phyloP scores from a whole-genome alignment of 768 basidiomycete species.

The Clitopilus passeckerianus region DNA sequence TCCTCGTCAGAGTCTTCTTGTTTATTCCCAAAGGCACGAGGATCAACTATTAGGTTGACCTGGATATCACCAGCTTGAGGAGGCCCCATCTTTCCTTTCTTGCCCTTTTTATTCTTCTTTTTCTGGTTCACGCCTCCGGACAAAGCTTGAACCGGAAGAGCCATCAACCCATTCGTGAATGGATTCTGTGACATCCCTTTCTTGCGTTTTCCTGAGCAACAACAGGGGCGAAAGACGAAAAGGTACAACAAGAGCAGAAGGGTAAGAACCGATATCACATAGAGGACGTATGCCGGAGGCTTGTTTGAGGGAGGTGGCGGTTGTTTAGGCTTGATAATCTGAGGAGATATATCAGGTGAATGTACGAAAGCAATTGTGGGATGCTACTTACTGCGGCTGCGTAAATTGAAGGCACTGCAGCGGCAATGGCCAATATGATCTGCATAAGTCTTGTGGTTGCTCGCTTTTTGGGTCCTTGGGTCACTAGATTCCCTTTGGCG shows the following conservation, averaged over 20 bases:
- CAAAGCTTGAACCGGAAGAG: conserved; percentile 57
- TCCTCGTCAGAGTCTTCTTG: conserved; percentile 29
- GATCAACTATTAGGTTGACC: conserved; percentile 72
- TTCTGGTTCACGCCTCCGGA: conserved; percentile 37
- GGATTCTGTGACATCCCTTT: conserved; percentile 21
- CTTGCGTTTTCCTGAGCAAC: conserved; percentile 30
- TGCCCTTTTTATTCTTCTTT: conserved; percentile 36
- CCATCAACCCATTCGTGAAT: conserved; percentile 45
- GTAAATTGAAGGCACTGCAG: conserved; percentile 55
- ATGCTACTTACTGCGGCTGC: conserved; percentile 49
- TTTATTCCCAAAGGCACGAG: conserved; percentile 43
- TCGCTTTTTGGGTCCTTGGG: conserved; percentile 61
- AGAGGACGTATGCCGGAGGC: conserved; percentile 51
- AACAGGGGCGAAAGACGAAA: conserved; percentile 57
- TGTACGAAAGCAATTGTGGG: not conserved
- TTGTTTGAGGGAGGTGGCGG: conserved; percentile 47
- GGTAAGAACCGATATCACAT: conserved; percentile 50
- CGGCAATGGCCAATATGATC: conserved; percentile 43
- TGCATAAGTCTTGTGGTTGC: conserved; percentile 41
- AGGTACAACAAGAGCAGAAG: conserved; percentile 47
- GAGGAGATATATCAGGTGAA: conserved; percentile 6
- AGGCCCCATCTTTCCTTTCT: conserved; percentile 27
- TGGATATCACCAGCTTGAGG: conserved; percentile 49
- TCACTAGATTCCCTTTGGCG: conserved; percentile 51
- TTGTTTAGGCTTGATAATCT: conserved; percentile 52